Base-by-base conservation (phyloP, 106 monocot genomes). In the Dendrobium chrysotoxum region DNA sequence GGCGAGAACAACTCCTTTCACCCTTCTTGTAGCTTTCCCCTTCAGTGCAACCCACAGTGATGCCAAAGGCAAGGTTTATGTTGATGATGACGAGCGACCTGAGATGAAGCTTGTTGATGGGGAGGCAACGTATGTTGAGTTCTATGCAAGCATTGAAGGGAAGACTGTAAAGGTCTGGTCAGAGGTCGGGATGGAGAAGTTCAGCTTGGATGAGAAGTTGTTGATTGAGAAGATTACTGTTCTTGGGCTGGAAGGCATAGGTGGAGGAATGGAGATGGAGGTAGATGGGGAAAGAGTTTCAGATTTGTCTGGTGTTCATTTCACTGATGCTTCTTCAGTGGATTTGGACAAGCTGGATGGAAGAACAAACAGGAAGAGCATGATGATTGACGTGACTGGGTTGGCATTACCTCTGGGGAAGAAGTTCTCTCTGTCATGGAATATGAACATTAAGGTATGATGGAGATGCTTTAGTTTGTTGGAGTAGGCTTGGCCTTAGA, bases 41-140 rank as follows among this genome's bases (percentile, higher is more conserved):
- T 54, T 86, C 0, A 88, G 84, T 0, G 84, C 91, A 17, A 61
- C 80, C 0, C 80, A 81, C 1, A 93, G 74, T 0, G 86, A 90
- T n/a, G 92, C 99, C 2, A 85, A 74, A 28, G 99, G 99, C 30
- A 83, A 77, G 21, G 84, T 95, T 72, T 99, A 85, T 50, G 83
- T 95, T 5, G 99, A 99, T 41, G 93, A 99, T 21, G 99, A 99
- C 20, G 95, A 95, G 86, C 84, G 88, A 28, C 95, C 95, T 2
- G 90, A 91, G 87, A 99, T 99, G 99, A 76, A 53, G 73, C 78
- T 99, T 11, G 85, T 79, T 21, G 91, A 93, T 1, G 99, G 95
- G 58, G 84, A 90, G 78, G 85, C 99, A 23, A 82, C 91, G 6
- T 82, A 80, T 15, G 88, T 90, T 7, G 82, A 88, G 66, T 99